These are phyloP conservation scores for Xylaria sp. DNA, from an alignment of 2,329 filamentous ascomycete species.

Conservation along the genomic window DNA sequence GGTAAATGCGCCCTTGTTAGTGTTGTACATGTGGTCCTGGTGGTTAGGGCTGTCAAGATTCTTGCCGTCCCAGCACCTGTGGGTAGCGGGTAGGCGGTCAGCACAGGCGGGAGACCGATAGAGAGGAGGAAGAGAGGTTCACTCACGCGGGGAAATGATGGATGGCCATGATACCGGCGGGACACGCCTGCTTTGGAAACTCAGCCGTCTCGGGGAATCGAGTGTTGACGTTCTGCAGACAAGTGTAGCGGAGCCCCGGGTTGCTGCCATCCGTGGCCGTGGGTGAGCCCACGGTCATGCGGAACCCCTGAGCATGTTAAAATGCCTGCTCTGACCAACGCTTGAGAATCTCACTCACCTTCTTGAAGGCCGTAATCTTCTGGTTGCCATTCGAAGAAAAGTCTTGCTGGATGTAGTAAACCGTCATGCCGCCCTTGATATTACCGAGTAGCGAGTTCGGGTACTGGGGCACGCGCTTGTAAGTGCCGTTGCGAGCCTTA, in stretches of 20 bases:
- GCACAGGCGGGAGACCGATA: conserved; percentile 20
- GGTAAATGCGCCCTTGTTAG: conserved; percentile 47
- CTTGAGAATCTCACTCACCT: conserved; percentile 38
- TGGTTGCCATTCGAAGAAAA: conserved; percentile 54
- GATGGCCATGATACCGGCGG: conserved; percentile 53
- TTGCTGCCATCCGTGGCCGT: conserved; percentile 42
- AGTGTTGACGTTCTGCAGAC: conserved; percentile 50
- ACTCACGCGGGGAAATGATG: conserved; percentile 53
- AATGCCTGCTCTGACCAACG: conserved; percentile 24
- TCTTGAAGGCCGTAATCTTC: conserved; percentile 54
- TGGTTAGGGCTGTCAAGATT: conserved; percentile 61
- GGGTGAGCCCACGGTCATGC: conserved; percentile 54
- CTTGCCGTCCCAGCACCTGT: conserved; percentile 59
- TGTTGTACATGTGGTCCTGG: conserved; percentile 58
- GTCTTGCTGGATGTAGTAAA: conserved; percentile 56
- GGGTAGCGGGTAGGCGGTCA: conserved; percentile 23
- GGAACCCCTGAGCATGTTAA: conserved; percentile 50
- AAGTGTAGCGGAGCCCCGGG: conserved; percentile 49
- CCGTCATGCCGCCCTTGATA: conserved; percentile 52
- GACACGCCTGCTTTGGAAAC: conserved; percentile 50
- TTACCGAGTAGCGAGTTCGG: conserved; percentile 49
- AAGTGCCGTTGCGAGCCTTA: conserved; percentile 47
- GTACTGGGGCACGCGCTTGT: conserved; percentile 46
- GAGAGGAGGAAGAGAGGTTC: conserved; percentile 23
- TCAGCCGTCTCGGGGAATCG: conserved; percentile 52